Percentiles rank a stretch among this genome's conserved stretches.
Conservation (phyloP, 257 asterid genomes). For the Perilla frutescens region DNA sequence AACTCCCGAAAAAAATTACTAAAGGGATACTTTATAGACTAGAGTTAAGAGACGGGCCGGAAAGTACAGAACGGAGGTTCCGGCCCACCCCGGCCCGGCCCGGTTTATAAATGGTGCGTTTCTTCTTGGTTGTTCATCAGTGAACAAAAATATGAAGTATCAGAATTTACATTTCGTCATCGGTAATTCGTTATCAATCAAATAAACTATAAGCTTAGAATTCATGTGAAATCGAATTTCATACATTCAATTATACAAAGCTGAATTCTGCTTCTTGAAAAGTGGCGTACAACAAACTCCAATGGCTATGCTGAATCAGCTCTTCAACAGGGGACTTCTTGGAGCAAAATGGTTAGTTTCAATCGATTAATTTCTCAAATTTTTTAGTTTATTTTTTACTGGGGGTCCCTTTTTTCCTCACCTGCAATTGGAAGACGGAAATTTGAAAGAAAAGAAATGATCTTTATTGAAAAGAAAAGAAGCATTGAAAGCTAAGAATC, state of each 20-base stretch:
- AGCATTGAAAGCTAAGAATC: neutral
- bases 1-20: neutral
- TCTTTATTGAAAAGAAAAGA: neutral
- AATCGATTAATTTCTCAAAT: constrained; percentile 24
- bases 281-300: neutral
- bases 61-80: neutral
- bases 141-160: neutral
- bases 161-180: neutral
- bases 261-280: constrained; percentile 23
- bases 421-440: constrained; percentile 15
- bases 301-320: constrained; percentile 81
- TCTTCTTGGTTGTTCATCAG: neutral
- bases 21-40: neutral
- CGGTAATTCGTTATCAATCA: neutral
- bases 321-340: constrained; percentile 83
- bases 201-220: neutral
- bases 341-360: constrained; percentile 83
- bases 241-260: neutral
- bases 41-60: neutral
- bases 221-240: neutral
- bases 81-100: constrained; percentile 24
- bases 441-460: neutral
- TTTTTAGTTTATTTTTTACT: neutral
- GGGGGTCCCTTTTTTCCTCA: neutral
- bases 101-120: constrained; percentile 3